Percentiles rank a stretch among this genome's conserved stretches.
Conservation (phyloP, 2,329 filamentous ascomycete species). For the Trichoderma harzianum region DNA sequence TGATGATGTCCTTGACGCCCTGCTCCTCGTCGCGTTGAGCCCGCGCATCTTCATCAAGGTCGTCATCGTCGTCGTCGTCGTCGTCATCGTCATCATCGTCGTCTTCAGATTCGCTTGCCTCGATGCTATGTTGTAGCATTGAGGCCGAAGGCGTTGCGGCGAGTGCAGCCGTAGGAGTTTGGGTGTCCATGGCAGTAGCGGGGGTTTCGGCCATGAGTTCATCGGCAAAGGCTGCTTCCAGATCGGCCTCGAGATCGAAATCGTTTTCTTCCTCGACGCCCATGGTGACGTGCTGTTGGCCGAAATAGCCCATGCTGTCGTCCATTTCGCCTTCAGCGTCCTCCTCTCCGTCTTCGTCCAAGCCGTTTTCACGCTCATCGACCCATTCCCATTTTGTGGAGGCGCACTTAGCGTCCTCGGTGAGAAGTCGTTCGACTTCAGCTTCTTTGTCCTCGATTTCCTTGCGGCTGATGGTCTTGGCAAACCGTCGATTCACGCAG, state of each 20-base stretch:
- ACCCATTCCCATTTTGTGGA: slow-evolving; percentile 64
- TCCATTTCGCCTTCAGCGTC: slow-evolving; percentile 51
- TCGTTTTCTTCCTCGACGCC: slow-evolving; percentile 42
- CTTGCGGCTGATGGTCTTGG: slow-evolving; percentile 76
- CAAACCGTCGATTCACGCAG: slow-evolving; percentile 76
- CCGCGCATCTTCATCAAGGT: slow-evolving; percentile 52
- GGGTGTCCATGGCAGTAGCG: slow-evolving; percentile 40
- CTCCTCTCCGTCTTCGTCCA: slow-evolving; percentile 46
- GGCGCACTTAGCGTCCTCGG: slow-evolving; percentile 61
- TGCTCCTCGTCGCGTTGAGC: slow-evolving; percentile 49
- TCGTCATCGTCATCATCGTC: slow-evolving; percentile 44
- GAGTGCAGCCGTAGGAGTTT: slow-evolving; percentile 46
- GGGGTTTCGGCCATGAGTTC: slow-evolving; percentile 40
- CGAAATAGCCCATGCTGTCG: slow-evolving; percentile 41
- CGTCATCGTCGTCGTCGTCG: slow-evolving; percentile 43
- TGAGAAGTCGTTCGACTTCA: slow-evolving; percentile 70
- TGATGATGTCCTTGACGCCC: slow-evolving; percentile 54
- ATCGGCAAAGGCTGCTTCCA: slow-evolving; percentile 53
- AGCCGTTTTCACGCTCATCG: slow-evolving; percentile 45
- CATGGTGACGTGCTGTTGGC: slow-evolving; percentile 24
- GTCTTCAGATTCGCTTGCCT: slow-evolving; percentile 40
- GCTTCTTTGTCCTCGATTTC: slow-evolving; percentile 83
- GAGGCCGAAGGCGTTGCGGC: slow-evolving; percentile 42
- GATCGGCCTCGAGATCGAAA: slow-evolving; percentile 53
- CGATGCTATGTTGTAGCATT: slow-evolving; percentile 42